Evolutionary conservation across 305 asterid species (phyloP).

Genomic region (Fraxinus angustifolia): DNA sequence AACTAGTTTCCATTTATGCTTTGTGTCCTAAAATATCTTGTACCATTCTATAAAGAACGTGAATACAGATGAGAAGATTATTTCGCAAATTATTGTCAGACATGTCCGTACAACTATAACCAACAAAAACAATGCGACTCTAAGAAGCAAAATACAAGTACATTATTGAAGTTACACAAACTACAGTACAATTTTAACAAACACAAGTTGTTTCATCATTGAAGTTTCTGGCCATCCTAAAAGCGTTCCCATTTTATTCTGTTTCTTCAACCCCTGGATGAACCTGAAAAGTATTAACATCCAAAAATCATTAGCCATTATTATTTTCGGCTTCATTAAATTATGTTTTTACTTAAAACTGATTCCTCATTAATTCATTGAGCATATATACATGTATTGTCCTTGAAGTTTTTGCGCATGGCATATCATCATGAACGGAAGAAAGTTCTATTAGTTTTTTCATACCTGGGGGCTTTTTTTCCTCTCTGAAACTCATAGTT

Average conservation of each 20-base stretch:
- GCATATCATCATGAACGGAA: background rate
- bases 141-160: background rate
- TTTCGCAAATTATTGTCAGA: background rate
- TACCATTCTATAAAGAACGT: no score
- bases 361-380: background rate
- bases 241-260: slow-evolving; percentile 11
- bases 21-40: no score
- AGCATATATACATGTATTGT: background rate
- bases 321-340: background rate
- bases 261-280: slow-evolving; percentile 25
- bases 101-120: background rate
- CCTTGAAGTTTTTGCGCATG: background rate
- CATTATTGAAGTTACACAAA: background rate
- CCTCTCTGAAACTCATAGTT: slow-evolving; percentile 42
- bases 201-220: background rate
- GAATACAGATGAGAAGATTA: no score
- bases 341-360: background rate
- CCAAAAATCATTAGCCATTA: background rate
- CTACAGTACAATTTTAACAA: background rate
- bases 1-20: no score
- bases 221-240: background rate
- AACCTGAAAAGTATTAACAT: slow-evolving; percentile 25
- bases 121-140: background rate
- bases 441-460: background rate
- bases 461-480: slow-evolving; percentile 36